Evolutionary conservation across 805 yeast genomes (phyloP).

Genomic region (Brettanomyces anomalus): DNA sequence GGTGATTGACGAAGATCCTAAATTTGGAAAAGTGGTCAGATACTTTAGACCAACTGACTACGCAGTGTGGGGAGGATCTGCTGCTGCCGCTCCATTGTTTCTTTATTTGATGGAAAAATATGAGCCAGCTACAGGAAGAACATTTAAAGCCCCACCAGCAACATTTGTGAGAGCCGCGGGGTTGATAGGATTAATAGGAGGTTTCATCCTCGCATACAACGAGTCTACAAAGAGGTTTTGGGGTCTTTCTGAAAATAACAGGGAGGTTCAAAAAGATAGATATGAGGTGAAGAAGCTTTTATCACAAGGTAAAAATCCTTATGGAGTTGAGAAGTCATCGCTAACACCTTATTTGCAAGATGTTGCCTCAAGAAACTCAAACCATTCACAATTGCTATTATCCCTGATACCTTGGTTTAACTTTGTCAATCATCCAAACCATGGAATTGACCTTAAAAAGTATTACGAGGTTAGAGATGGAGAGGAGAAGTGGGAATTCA

Average conservation of each 20-base stretch:
- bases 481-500: constrained; percentile 48
- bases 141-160: constrained; percentile 41
- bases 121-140: constrained; percentile 39
- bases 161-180: constrained; percentile 51
- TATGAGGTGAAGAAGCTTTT: constrained; percentile 61
- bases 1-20: constrained; percentile 74
- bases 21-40: constrained; percentile 59
- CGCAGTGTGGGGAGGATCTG: constrained; percentile 36
- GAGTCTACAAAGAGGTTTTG: constrained; percentile 63
- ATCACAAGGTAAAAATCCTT: constrained; percentile 57
- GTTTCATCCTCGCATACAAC: constrained; percentile 64
- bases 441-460: constrained; percentile 61
- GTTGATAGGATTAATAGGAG: constrained; percentile 59
- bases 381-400: constrained; percentile 51
- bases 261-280: constrained; percentile 67
- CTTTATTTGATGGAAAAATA: constrained; percentile 35
- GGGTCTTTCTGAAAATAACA: constrained; percentile 65
- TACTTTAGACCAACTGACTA: constrained; percentile 67
- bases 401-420: constrained; percentile 77
- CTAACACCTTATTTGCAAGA: constrained; percentile 65
- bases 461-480: constrained; percentile 51
- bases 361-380: constrained; percentile 70
- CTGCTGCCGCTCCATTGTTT: constrained; percentile 41
- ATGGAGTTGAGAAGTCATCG: constrained; percentile 43
- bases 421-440: constrained; percentile 71